phyloP scores from a whole-genome alignment of 1,139 yeast genomes.

The Fermentozyma sake region DNA sequence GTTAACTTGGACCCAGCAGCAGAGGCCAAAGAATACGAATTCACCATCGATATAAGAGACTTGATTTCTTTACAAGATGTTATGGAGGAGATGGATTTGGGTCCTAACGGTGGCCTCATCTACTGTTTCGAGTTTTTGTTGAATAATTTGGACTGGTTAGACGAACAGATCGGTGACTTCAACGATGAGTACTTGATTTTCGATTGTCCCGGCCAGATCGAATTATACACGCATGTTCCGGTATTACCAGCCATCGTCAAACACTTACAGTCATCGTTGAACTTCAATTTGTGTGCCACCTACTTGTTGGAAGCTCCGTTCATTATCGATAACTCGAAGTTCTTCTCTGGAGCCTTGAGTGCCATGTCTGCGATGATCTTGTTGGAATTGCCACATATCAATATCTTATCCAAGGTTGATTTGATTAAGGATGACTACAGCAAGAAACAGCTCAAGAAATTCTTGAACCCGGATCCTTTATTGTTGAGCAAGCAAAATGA shows the following conservation, averaged over 20 bases:
- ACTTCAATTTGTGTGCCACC: constrained; percentile 87
- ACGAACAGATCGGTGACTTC: constrained; percentile 89
- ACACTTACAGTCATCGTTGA: constrained; percentile 73
- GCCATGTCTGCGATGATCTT: constrained; percentile 99
- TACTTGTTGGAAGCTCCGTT: constrained; percentile 93
- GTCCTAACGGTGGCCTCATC: constrained; percentile 92
- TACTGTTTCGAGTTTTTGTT: constrained; percentile 90
- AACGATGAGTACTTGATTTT: constrained; percentile 91
- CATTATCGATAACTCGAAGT: constrained; percentile 82
- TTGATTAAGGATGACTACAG: constrained; percentile 72
- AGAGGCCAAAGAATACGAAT: constrained; percentile 85
- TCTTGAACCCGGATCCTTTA: constrained; percentile 87
- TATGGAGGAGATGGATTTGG: constrained; percentile 92
- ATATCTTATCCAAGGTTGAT: constrained; percentile 81
- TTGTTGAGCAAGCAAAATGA: constrained; percentile 42
- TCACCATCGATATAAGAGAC: constrained; percentile 89
- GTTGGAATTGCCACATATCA: constrained; percentile 90
- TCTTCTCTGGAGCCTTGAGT: constrained; percentile 89
- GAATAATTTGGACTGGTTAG: constrained; percentile 92
- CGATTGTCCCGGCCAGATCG: constrained; percentile 98
- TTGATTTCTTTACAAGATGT: constrained; percentile 89
- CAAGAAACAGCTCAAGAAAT: constrained; percentile 73
- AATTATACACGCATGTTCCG: constrained; percentile 90
- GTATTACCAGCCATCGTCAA: constrained; percentile 83
- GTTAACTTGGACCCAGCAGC: constrained; percentile 98